phyloP scores from a whole-genome alignment of 148 eudicot species.

The Oxyria digyna region DNA sequence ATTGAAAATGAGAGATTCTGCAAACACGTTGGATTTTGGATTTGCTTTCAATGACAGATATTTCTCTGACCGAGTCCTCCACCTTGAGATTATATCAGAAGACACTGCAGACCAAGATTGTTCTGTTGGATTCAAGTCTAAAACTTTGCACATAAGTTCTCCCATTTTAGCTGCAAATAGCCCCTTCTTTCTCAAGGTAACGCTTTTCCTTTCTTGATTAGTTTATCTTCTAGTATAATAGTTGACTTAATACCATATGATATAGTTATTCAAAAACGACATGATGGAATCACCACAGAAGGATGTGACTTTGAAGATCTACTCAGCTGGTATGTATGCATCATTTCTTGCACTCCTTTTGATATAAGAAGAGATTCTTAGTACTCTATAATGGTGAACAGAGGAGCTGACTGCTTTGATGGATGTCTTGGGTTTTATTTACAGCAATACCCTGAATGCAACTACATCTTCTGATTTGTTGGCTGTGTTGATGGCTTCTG shows the following conservation, averaged over 20 bases:
- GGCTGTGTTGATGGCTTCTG: conserved; percentile 71
- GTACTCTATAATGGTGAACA: conserved; percentile 14
- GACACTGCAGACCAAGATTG: neutral
- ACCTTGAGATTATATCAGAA: too few species aligned
- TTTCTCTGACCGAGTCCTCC: too few species aligned
- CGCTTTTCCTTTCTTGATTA: neutral
- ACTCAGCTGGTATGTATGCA: neutral
- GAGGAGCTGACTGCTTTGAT: conserved; percentile 63
- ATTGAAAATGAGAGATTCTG: too few species aligned
- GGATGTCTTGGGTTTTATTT: conserved; percentile 74
- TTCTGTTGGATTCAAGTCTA: neutral
- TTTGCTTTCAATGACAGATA: too few species aligned
- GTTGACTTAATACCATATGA: neutral
- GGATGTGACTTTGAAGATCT: neutral
- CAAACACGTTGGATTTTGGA: too few species aligned
- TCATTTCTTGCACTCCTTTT: neutral
- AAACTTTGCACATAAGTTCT: neutral
- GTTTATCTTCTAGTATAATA: neutral
- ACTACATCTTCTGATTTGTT: conserved; percentile 39
- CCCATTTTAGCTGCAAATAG: neutral
- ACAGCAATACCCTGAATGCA: conserved; percentile 45
- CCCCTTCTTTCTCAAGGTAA: neutral
- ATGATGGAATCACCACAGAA: neutral
- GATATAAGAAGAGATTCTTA: neutral
- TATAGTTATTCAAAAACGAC: neutral